Evolutionary conservation across 2,329 filamentous ascomycete species (phyloP), one percentile per base, ranked within the genome.

Genomic region (Aspergillus glaucus): DNA sequence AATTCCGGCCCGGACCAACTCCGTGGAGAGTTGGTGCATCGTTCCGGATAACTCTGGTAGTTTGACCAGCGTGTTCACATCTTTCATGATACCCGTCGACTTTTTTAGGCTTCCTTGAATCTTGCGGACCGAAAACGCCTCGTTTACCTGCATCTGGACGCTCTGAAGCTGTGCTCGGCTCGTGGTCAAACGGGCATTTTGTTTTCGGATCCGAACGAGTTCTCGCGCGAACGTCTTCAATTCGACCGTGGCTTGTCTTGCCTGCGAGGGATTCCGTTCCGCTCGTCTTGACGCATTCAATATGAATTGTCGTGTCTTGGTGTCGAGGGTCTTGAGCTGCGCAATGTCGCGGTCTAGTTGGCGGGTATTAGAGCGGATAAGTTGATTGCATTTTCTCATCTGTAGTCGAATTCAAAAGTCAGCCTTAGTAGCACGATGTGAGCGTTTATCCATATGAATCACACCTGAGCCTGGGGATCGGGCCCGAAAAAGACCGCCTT

Each of bases 131-230:
- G 89, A 88, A 69, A 97, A 97, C 1, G 93, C 91, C 74, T 97
- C 92, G 63, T 91, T 89, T 63, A 98, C 92, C 72, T 97, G 93
- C 90, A 97, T 95, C 70, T 92, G 86, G 40, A 98, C 92, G 57
- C 86, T 92, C 65, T 85, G 84, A 43, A 98, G 80, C 72, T 97
- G 93, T 2, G 93, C 93, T 67, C 94, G 94, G 61, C 85, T 86
- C 0, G 92, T 97, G 15, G 86, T 78, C 36, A 97, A 79, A 4
- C 93, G 83, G 26, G 78, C 73, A 15, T 79, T 79, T 54, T 90
- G 84, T 66, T 86, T 88, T 55, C 93, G 87, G 51, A 88, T 81
- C 46, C 87, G 84, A 54, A 97, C 82, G 44, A 97, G 80, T 70
- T 96, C 92, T 57, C 84, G 80, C 21, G 93, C 93, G 68, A 96